phyloP scores from a whole-genome alignment of 345 rosid species.

The Linum lewisii region DNA sequence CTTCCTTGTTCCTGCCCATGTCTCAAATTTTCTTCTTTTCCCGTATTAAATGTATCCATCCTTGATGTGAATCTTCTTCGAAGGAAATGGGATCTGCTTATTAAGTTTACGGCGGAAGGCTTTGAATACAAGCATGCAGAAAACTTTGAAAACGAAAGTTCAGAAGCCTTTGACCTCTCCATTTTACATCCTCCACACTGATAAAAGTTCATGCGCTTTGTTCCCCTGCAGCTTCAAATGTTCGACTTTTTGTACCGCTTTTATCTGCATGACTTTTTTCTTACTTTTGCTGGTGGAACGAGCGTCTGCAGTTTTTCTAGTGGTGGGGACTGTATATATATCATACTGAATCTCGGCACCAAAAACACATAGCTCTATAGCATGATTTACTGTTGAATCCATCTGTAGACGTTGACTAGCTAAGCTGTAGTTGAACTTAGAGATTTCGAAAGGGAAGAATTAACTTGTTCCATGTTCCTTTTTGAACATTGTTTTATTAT shows the following conservation, averaged over 20 bases:
- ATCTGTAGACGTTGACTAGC: too few species aligned
- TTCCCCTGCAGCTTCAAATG: conserved; percentile 22
- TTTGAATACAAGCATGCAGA: conserved; percentile 5
- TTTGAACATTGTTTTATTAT: too few species aligned
- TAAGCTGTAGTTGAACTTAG: neutral
- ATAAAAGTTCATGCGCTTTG: conserved; percentile 29
- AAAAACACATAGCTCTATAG: too few species aligned
- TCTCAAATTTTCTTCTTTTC: too few species aligned
- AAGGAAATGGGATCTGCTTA: too few species aligned
- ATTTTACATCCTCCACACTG: conserved; percentile 9
- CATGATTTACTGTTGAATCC: neutral
- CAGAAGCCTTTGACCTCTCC: conserved; percentile 4
- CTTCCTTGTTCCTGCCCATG: too few species aligned
- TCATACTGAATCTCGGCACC: neutral
- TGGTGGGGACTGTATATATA: neutral
- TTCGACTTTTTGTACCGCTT: neutral
- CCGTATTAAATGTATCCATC: too few species aligned
- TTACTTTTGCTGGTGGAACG: neutral
- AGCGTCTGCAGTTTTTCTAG: neutral
- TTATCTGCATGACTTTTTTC: neutral
- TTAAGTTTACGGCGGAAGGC: too few species aligned
- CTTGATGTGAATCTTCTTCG: too few species aligned
- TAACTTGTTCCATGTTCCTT: neutral
- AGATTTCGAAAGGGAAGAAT: neutral
- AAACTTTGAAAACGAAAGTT: neutral